Evolutionary conservation across 768 basidiomycete genomes (phyloP), one percentile per base, ranked within the genome.

Genomic region (Suillus placidus): DNA sequence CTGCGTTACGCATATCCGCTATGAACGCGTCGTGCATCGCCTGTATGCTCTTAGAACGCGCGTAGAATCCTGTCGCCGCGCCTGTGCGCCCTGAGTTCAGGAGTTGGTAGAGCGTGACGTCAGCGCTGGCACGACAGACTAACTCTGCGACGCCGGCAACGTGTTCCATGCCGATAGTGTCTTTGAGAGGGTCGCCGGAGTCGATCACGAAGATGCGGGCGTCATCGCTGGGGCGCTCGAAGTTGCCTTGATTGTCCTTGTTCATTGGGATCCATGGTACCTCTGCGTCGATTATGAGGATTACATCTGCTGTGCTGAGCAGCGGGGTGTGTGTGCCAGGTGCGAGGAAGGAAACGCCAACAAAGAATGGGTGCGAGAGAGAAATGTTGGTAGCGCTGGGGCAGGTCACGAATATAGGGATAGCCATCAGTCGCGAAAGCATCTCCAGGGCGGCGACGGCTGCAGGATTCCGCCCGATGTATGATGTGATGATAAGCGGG

Each of bases 401-500:
- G 64, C 86, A 85, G 10, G 83, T 74, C 12, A 81, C 72, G 65
- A 85, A 81, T 49, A 91, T 74, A 0, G 88, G 87, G 37, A 91
- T 82, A 1, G 82, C 80, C 54, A 90, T 82, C 1, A 80, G 69
- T 23, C 77, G 79, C 4, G 87, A 86, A 4, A 92, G 78, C 1
- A 75, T 71, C 18, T 74, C 65, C 8, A 92, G 83, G 1, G 80
- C 75, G 0, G 74, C 66, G 2, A 88, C 79, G 1, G 87, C 82
- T 13, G 74, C 69, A 3, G 74, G 76, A 65, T 88, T 86, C 6
- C 88, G 83, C 2, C 89, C 90, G 10, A 88, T 74, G 72, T 86
- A 80, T 2, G 87, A 87, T 3, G 88, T 87, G 57, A 92, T 81
- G 64, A 92, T 87, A 60, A 92, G 80, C 0, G 91, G 90, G 1